A percentile compares a stretch with the other conserved stretches of the same genome.
Evolutionary conservation across 2,329 filamentous ascomycete species (phyloP).

Genomic region (Colletotrichum coccodes): DNA sequence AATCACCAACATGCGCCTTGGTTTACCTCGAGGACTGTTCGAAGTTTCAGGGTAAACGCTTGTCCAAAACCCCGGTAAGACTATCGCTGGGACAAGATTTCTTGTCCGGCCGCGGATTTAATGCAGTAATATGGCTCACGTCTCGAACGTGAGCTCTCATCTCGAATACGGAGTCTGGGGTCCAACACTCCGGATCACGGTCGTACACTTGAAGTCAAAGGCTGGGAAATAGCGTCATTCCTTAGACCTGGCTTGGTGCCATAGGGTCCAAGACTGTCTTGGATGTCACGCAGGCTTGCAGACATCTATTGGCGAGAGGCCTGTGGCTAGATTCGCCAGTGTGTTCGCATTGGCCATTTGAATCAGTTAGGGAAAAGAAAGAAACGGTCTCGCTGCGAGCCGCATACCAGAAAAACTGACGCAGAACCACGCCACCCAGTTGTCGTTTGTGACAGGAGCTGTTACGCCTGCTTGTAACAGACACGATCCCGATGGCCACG

Average conservation of each 20-base stretch:
- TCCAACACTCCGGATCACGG: not conserved
- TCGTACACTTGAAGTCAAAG: not conserved
- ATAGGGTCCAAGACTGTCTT: not conserved
- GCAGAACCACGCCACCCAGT: not conserved
- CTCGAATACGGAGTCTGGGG: not conserved
- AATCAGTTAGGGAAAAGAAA: conserved; percentile 11
- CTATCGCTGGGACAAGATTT: not conserved
- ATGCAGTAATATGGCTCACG: not conserved
- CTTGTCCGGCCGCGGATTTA: not conserved
- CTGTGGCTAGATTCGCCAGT: conserved; percentile 3
- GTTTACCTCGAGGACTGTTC: not conserved
- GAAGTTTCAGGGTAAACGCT: too few species aligned
- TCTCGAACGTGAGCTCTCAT: not conserved
- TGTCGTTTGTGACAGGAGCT: conserved; percentile 10
- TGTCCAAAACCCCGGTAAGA: not conserved
- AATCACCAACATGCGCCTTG: not conserved
- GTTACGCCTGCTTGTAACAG: not conserved
- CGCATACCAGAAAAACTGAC: not conserved
- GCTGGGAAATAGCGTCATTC: not conserved
- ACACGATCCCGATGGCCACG: not conserved
- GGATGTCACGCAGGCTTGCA: not conserved
- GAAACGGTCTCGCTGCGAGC: not conserved
- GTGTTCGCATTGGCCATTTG: conserved; percentile 3
- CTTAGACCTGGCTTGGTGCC: not conserved
- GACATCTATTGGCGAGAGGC: conserved; percentile 1